Evolutionary conservation across 148 eudicot genomes (phyloP).

Genomic region (Mesembryanthemum crystallinum): DNA sequence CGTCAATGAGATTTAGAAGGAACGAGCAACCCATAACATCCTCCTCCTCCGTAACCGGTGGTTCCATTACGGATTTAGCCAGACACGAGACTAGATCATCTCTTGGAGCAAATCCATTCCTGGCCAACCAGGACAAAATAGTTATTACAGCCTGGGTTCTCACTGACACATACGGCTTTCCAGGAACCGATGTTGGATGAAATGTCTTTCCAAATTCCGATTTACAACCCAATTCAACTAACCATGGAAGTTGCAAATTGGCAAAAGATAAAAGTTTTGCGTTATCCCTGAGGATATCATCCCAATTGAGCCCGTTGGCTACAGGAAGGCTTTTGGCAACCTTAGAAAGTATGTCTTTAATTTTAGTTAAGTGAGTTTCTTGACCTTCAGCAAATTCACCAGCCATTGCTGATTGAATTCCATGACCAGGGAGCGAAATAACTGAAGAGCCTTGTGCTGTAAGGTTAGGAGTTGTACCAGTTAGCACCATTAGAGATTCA

Average conservation of each 20-base stretch:
- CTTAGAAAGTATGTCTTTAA: slow-evolving; percentile 46
- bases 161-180: slow-evolving; percentile 43
- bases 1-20: slow-evolving; percentile 83
- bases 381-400: slow-evolving; percentile 36
- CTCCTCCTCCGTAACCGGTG: slow-evolving; percentile 88
- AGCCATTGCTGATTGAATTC: slow-evolving; percentile 39
- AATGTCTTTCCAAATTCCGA: slow-evolving; percentile 53
- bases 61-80: slow-evolving; percentile 79
- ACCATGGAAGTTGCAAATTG: slow-evolving; percentile 84
- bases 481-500: slow-evolving; percentile 55
- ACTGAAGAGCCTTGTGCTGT: slow-evolving; percentile 33
- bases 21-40: slow-evolving; percentile 83
- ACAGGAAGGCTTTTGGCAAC: slow-evolving; percentile 61
- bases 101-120: slow-evolving; percentile 77
- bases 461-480: slow-evolving; percentile 58
- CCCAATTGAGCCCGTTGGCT: slow-evolving; percentile 55
- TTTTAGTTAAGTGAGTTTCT: slow-evolving; percentile 42
- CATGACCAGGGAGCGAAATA: slow-evolving; percentile 29
- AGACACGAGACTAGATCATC: slow-evolving; percentile 80
- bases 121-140: slow-evolving; percentile 83
- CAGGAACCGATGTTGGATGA: slow-evolving; percentile 39
- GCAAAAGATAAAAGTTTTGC: slow-evolving; percentile 69
- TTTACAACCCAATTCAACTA: slow-evolving; percentile 58
- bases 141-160: slow-evolving; percentile 66
- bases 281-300: slow-evolving; percentile 59